Evolutionary conservation across 495 filamentous ascomycete species (phyloP).

Genomic region (Daldinia concentrica): DNA sequence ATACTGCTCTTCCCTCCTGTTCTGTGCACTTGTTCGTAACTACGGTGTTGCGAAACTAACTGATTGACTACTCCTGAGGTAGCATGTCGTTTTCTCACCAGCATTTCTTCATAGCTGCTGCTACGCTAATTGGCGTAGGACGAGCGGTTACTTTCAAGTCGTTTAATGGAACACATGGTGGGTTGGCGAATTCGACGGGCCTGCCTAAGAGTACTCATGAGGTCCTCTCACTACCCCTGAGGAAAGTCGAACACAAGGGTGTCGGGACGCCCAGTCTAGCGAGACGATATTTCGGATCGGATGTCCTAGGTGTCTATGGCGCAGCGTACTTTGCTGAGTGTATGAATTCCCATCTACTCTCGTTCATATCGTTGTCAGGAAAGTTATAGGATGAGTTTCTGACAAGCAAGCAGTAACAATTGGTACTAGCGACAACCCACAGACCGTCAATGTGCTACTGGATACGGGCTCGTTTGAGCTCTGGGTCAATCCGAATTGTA

Average conservation of each 20-base stretch:
- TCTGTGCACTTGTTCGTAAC: slow-evolving; percentile 3
- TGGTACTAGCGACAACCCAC: slow-evolving; percentile 38
- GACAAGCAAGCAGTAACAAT: slow-evolving; percentile 36
- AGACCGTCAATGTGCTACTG: slow-evolving; percentile 53
- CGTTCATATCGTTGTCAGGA: neutral
- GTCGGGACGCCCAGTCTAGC: slow-evolving; percentile 41
- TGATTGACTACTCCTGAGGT: neutral
- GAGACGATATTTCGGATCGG: slow-evolving; percentile 38
- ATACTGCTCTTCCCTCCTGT: slow-evolving; percentile 9
- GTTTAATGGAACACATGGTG: slow-evolving; percentile 8
- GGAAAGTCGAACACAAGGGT: slow-evolving; percentile 34
- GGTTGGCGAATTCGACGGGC: slow-evolving; percentile 1
- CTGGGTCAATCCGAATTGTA: slow-evolving; percentile 57
- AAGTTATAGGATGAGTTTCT: slow-evolving; percentile 2
- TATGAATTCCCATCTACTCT: slow-evolving; percentile 9
- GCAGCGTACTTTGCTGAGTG: slow-evolving; percentile 46
- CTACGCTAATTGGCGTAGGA: slow-evolving; percentile 10
- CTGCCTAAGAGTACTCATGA: slow-evolving; percentile 17
- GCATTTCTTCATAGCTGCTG: slow-evolving; percentile 4
- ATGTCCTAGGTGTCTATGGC: slow-evolving; percentile 42
- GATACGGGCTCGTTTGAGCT: slow-evolving; percentile 58
- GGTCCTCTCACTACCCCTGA: slow-evolving; percentile 38
- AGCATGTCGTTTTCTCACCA: slow-evolving; percentile 19
- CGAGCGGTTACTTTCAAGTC: neutral
- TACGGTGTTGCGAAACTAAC: neutral